A percentile compares a stretch with the other conserved stretches of the same genome.
Evolutionary conservation across 1,284 basidiomycete species (phyloP).

Genomic region (Melampsora americana): DNA sequence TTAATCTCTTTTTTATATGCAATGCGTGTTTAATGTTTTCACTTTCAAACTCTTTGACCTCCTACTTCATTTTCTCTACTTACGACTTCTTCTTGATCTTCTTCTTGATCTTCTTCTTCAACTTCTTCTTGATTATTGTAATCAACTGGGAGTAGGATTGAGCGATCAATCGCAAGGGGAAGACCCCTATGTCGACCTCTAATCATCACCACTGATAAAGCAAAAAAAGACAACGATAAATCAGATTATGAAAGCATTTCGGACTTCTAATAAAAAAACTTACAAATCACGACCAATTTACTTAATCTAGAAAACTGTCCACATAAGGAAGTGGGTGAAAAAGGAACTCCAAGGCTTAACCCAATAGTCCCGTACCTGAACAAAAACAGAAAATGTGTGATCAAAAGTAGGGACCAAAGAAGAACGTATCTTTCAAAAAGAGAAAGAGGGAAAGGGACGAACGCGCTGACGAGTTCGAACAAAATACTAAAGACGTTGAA

Average conservation of each 20-base stretch:
- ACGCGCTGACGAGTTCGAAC: slow-evolving; percentile 39
- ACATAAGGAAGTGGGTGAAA: slow-evolving; percentile 65
- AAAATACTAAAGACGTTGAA: slow-evolving; percentile 47
- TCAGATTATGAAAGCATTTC: not conserved
- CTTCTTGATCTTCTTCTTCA: slow-evolving; percentile 3
- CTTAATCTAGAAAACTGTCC: slow-evolving; percentile 75
- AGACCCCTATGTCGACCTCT: slow-evolving; percentile 85
- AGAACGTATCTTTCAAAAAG: not conserved
- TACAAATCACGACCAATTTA: slow-evolving; percentile 71
- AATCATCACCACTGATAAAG: slow-evolving; percentile 69
- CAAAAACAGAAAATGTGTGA: slow-evolving; percentile 58
- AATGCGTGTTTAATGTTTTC: too few relatives aligned
- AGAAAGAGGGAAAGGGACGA: not conserved
- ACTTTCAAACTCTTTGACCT: not conserved
- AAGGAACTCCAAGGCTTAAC: slow-evolving; percentile 69
- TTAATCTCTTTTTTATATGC: too few relatives aligned
- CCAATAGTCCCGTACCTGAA: slow-evolving; percentile 91
- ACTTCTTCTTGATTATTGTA: slow-evolving; percentile 49
- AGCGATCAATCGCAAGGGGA: slow-evolving; percentile 71
- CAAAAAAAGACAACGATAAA: not conserved
- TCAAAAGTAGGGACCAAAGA: slow-evolving; percentile 62
- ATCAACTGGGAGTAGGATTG: slow-evolving; percentile 57
- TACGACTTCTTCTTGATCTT: not conserved
- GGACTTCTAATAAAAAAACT: not conserved
- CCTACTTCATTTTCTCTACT: not conserved